A percentile compares a stretch with the other conserved stretches of the same genome.
These are phyloP conservation scores for Oenanthe javanica DNA, from an alignment of 140 eudicot species.

Conservation along the genomic window DNA sequence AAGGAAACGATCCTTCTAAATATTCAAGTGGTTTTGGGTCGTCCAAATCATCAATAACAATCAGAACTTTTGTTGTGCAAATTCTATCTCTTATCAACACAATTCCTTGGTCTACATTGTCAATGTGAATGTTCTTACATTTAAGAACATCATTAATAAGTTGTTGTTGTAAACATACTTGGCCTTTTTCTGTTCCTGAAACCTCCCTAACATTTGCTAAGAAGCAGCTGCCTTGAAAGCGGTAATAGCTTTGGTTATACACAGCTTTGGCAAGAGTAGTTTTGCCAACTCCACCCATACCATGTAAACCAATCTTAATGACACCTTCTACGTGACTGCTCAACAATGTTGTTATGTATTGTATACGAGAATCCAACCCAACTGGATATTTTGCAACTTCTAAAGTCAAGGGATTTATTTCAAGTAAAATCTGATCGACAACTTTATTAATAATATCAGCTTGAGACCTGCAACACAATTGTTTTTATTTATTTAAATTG, in stretches of 20 bases:
- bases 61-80: not conserved
- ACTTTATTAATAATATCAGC: not conserved
- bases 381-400: not conserved
- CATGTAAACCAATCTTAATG: not conserved
- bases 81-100: not conserved
- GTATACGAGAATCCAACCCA: constrained; percentile 3
- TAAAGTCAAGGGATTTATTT: not conserved
- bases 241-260: not conserved
- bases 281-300: constrained; percentile 1
- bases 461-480: not conserved
- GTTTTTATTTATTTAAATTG: not conserved
- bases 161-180: constrained; percentile 1
- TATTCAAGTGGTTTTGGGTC: not conserved
- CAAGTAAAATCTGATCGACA: not conserved
- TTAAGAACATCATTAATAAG: not conserved
- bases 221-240: constrained; percentile 6
- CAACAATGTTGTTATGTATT: not conserved
- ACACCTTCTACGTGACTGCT: not conserved
- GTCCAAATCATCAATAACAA: not conserved
- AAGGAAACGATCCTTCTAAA: not conserved
- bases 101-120: not conserved
- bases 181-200: not conserved
- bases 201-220: not conserved
- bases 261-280: constrained; percentile 11
- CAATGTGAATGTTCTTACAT: not conserved